Base-by-base conservation (phyloP, 164 flowering plant genomes). In the Hamamelis virginiana region DNA sequence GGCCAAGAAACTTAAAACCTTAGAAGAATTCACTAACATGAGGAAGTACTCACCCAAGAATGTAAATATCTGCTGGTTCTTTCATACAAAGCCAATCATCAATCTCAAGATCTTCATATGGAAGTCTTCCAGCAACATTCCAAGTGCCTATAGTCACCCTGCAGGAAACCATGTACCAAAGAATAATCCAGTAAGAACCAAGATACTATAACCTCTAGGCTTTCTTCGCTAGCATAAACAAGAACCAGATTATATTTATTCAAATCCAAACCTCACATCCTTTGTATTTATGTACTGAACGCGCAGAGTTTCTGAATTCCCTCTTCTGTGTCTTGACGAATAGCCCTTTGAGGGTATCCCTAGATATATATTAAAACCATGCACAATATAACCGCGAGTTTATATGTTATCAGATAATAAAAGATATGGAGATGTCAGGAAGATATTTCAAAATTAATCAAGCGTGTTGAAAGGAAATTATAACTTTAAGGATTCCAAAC, bases 111-210 rank as follows among this genome's bases (percentile, higher is more conserved):
- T 85, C 83, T 59, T 87, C 91, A 63, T 51, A 1, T 27, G 98
- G 98, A 76, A 33, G 59, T 77, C 79, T 83, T 76, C 99, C 99
- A 65, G 97, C 97, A 76, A 95, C 99, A 75, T 95, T 95, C 99
- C 99, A 95, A 68, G 97, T 83, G 45, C 93, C 94, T 46, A 95
- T 69, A 22, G 84, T 87, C 68, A 95, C 84, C 81, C 99, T 95
- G 62, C 59, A 72, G 27, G 50, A 16, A 55, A 76, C 45, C 60
- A 67, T 47, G 38, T 59, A 33, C 52, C 64, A 65, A 33, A 38
- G 56, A 23, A 11, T 11, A 50, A 26, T 47, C 25, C 21, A 61
- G 27, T 33, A 26, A 52, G 46, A 45, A 43, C 26, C 22, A 43
- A 19, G 43, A 58, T 8, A 41, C 6, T 44, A 23, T 5, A 47